Conservation (phyloP, 2,329 filamentous ascomycete species). For the Claviceps maximensis region DNA sequence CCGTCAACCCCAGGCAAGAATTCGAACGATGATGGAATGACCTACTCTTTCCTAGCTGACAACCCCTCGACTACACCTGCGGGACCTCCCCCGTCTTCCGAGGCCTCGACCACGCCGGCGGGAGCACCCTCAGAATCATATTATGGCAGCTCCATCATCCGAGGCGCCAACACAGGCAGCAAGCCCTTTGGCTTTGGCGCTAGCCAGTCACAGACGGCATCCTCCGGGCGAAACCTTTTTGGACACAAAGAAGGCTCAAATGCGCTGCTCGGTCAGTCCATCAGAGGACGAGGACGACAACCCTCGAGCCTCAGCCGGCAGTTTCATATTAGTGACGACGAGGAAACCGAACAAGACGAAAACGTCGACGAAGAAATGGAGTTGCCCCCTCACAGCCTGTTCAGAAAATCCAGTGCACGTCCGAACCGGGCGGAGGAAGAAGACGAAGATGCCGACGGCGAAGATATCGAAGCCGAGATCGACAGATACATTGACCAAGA, state of each 20-base stretch:
- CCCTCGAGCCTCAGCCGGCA: slow-evolving; percentile 39
- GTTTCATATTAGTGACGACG: slow-evolving; percentile 18
- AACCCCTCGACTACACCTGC: slow-evolving; percentile 40
- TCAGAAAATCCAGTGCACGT: slow-evolving; percentile 14
- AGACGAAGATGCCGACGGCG: slow-evolving; percentile 14
- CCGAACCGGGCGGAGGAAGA: slow-evolving; percentile 9
- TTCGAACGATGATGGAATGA: slow-evolving; percentile 18
- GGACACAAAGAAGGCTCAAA: slow-evolving; percentile 22
- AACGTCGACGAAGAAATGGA: slow-evolving; percentile 23
- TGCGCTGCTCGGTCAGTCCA: slow-evolving; percentile 35
- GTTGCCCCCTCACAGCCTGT: slow-evolving; percentile 20
- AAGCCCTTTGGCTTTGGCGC: slow-evolving; percentile 28
- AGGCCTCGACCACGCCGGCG: slow-evolving; percentile 40
- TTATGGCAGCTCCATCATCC: slow-evolving; percentile 40
- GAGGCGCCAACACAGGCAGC: slow-evolving; percentile 24
- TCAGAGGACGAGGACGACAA: slow-evolving; percentile 27
- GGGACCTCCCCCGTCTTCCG: slow-evolving; percentile 37
- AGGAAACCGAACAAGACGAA: slow-evolving; percentile 19
- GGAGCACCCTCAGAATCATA: slow-evolving; percentile 43
- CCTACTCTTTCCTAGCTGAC: slow-evolving; percentile 27
- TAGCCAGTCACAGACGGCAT: slow-evolving; percentile 12
- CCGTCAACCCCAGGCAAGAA: slow-evolving; percentile 37
- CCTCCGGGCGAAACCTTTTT: slow-evolving; percentile 25
- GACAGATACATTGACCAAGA: slow-evolving; percentile 23
- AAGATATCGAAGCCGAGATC: slow-evolving; percentile 23